Percentiles rank a stretch among this genome's conserved stretches.
Evolutionary conservation across 768 basidiomycete species (phyloP).

Genomic region (Pleurotus eryngii): DNA sequence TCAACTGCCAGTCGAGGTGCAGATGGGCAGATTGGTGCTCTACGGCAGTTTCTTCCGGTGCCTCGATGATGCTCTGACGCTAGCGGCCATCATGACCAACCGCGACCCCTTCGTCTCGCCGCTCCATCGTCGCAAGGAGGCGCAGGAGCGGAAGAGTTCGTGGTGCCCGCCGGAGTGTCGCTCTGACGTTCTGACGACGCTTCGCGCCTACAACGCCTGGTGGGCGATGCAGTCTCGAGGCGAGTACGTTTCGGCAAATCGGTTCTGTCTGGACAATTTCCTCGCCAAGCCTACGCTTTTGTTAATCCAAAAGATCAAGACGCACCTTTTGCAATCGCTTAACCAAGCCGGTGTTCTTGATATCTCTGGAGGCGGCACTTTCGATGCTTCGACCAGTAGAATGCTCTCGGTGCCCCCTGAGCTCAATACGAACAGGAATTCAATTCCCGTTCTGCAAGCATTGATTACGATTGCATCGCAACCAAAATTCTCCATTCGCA

Average conservation of each 20-base stretch:
- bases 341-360: conserved; percentile 80
- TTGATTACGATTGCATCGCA: conserved; percentile 84
- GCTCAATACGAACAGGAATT: conserved; percentile 71
- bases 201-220: conserved; percentile 84
- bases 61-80: conserved; percentile 79
- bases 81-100: conserved; percentile 88
- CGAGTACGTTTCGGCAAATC: conserved; percentile 61
- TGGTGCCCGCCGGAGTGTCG: conserved; percentile 81
- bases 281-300: conserved; percentile 81
- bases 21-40: conserved; percentile 85
- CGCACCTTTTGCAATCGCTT: conserved; percentile 72
- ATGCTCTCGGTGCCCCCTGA: conserved; percentile 51
- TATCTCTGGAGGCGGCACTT: conserved; percentile 66
- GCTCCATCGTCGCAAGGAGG: conserved; percentile 67
- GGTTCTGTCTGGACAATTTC: conserved; percentile 85
- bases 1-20: conserved; percentile 85
- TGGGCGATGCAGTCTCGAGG: conserved; percentile 64
- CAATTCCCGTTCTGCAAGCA: conserved; percentile 73
- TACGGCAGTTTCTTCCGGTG: conserved; percentile 94
- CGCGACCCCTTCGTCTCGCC: conserved; percentile 91
- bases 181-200: conserved; percentile 77
- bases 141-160: conserved; percentile 66
- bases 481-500: conserved; percentile 86
- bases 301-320: conserved; percentile 76
- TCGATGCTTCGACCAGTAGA: conserved; percentile 26